These are phyloP conservation scores for Stephanodiscus minutulus DNA, from an alignment of 108 stramenopile species.

Conservation along the genomic window DNA sequence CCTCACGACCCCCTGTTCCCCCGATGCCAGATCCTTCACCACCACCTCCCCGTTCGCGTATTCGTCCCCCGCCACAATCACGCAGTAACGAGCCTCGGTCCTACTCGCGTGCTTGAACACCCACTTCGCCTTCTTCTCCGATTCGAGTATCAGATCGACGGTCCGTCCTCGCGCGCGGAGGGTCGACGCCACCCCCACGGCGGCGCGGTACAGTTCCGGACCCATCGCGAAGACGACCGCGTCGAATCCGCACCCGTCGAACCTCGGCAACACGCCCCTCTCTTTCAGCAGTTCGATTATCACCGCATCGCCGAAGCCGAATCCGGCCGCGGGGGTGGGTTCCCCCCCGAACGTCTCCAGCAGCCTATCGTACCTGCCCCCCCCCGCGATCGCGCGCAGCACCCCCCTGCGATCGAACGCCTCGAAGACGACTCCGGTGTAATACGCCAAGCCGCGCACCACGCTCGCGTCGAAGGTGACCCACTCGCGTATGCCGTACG, in stretches of 20 bases:
- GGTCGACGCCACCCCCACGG: constrained; percentile 63
- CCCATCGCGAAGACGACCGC: constrained; percentile 87
- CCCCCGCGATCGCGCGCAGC: constrained; percentile 97
- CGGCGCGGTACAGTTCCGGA: constrained; percentile 61
- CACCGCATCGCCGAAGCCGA: constrained; percentile 99
- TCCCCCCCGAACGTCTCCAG: constrained; percentile 96
- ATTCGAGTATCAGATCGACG: constrained; percentile 92
- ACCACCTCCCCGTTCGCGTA: constrained; percentile 80
- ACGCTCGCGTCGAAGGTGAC: constrained; percentile 95
- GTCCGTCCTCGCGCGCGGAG: constrained; percentile 77
- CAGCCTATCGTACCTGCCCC: constrained; percentile 96
- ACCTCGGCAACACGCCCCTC: constrained; percentile 85
- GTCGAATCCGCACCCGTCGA: constrained; percentile 74
- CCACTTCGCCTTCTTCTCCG: constrained; percentile 91
- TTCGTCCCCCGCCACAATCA: constrained; percentile 90
- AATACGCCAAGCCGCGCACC: constrained; percentile 96
- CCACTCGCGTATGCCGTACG: constrained; percentile 92
- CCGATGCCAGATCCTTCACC: constrained; percentile 76
- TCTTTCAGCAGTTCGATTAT: constrained; percentile 95
- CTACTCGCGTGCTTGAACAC: constrained; percentile 96
- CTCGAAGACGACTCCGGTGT: constrained; percentile 98
- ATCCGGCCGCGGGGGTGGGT: constrained; percentile 93
- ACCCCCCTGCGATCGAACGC: constrained; percentile 95
- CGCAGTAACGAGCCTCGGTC: constrained; percentile 81
- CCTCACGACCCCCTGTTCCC: constrained; percentile 69